Base-by-base conservation (phyloP, 1,284 basidiomycete genomes). In the Rhodofomes roseus region DNA sequence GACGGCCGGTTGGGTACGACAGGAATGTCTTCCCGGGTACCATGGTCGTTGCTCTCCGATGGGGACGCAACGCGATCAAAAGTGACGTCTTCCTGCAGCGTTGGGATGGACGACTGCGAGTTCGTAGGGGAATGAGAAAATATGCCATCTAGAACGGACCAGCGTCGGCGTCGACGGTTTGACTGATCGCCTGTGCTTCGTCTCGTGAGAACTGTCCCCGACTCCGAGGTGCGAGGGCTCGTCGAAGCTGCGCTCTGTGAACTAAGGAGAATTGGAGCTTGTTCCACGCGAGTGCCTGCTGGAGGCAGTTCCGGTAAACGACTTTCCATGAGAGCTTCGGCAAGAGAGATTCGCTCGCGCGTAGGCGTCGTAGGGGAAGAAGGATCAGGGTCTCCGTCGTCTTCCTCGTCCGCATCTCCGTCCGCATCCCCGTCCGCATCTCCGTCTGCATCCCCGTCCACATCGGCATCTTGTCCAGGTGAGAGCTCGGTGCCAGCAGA, bases 311-410 rank as follows among this genome's bases (percentile, higher is more conserved):
- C 80, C 7, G 91, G 89, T 54, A 90, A 71, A 48, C 90, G 84
- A 66, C 90, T 93, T 74, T 93, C 90, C 60, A 89, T 69, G 20
- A 93, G 74, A 20, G 86, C 86, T 63, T 93, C 85, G 0, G 81
- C 85, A 44, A 93, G 80, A 39, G 84, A 86, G 52, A 92, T 87
- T 14, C 81, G 79, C 55, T 89, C 87, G 56, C 82, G 79, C 16
- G 70, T 74, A 0, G 76, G 74, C 2, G 74, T 73, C 5, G 71
- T 67, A 5, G 71, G 69, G 2, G 71, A 69, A 3, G 71, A 68
- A 2, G 69, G 68, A 6, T 58, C 62, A 6, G 61, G 51, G 16
- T 76, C 78, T 27, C 79, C 83, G 16, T 85, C 85, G n/a, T 85
- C 86, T 20, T 86, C 84, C n/a, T 87, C 87, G 27, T n/a, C n/a